Percentiles rank a stretch among this genome's conserved stretches.
Conservation (phyloP, 1,284 basidiomycete genomes). For the Ceratobasidium sp. region DNA sequence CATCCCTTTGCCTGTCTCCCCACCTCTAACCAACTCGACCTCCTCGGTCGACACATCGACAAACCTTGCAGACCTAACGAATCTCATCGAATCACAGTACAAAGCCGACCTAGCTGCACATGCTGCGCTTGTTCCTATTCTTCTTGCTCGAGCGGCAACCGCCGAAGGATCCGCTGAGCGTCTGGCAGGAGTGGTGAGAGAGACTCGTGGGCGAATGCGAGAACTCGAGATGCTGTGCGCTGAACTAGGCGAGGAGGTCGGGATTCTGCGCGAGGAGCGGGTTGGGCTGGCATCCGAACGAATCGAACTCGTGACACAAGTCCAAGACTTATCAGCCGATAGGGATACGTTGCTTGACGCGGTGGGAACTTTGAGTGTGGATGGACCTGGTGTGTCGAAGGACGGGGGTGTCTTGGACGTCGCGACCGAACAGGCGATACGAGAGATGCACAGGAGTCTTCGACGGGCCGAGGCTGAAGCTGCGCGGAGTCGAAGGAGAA, state of each 20-base stretch:
- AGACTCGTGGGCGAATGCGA: constrained; percentile 16
- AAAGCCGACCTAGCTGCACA: constrained; percentile 44
- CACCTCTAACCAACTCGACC: neutral
- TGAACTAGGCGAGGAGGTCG: constrained; percentile 30
- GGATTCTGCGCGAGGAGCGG: constrained; percentile 12
- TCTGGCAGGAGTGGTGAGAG: constrained; percentile 25
- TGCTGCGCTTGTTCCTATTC: constrained; percentile 25
- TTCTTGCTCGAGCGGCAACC: constrained; percentile 31
- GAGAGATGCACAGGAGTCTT: constrained; percentile 18
- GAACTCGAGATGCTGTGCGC: constrained; percentile 34
- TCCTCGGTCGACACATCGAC: constrained; percentile 10
- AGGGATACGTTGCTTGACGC: constrained; percentile 28
- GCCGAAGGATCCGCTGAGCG: constrained; percentile 31
- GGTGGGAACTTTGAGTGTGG: constrained; percentile 32
- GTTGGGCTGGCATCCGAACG: neutral
- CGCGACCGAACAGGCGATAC: constrained; percentile 8
- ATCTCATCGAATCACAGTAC: constrained; percentile 41
- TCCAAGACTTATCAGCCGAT: constrained; percentile 13
- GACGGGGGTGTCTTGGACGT: constrained; percentile 9
- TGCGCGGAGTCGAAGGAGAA: constrained; percentile 26
- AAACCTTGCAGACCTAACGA: constrained; percentile 22
- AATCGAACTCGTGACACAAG: neutral
- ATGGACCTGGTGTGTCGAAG: neutral
- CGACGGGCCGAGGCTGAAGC: constrained; percentile 32
- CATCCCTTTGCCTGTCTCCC: neutral